Percentiles rank a stretch among this genome's conserved stretches.
These are phyloP conservation scores for Dioscorea dumetorum DNA, from an alignment of 106 monocot species.

Conservation along the genomic window DNA sequence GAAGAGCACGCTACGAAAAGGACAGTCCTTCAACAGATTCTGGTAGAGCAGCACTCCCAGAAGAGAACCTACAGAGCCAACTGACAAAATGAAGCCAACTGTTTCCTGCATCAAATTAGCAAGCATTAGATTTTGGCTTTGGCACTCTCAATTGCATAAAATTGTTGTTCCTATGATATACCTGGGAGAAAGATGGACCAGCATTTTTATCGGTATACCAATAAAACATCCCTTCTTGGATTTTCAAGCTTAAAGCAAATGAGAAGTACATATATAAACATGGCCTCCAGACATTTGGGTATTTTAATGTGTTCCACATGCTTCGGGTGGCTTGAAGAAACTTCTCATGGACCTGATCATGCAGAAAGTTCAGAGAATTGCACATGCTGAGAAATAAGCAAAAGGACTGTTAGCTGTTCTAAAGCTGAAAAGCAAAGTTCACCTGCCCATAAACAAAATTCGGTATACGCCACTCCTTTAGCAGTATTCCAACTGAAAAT, in stretches of 20 bases:
- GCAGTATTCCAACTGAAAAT: slow-evolving; percentile 47
- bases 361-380: background rate
- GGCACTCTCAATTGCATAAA: no score
- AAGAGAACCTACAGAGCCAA: slow-evolving; percentile 64
- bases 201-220: slow-evolving; percentile 80
- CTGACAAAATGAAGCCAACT: slow-evolving; percentile 40
- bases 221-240: slow-evolving; percentile 87
- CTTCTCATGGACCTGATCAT: slow-evolving; percentile 50
- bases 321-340: slow-evolving; percentile 44
- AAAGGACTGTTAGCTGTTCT: background rate
- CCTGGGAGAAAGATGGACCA: slow-evolving; percentile 80
- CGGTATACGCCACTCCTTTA: slow-evolving; percentile 33
- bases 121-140: background rate
- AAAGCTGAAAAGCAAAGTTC: background rate
- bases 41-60: slow-evolving; percentile 80
- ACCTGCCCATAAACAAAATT: slow-evolving; percentile 55
- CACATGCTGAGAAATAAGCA: background rate
- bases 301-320: slow-evolving; percentile 61
- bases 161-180: slow-evolving; percentile 7
- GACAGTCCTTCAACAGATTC: slow-evolving; percentile 47
- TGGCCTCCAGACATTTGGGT: slow-evolving; percentile 63
- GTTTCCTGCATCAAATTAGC: slow-evolving; percentile 15
- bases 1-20: slow-evolving; percentile 68
- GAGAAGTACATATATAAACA: slow-evolving; percentile 75
- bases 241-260: slow-evolving; percentile 56